Evolutionary conservation across 306 rosid species (phyloP).

Genomic region (Lathyrus oleraceus): DNA sequence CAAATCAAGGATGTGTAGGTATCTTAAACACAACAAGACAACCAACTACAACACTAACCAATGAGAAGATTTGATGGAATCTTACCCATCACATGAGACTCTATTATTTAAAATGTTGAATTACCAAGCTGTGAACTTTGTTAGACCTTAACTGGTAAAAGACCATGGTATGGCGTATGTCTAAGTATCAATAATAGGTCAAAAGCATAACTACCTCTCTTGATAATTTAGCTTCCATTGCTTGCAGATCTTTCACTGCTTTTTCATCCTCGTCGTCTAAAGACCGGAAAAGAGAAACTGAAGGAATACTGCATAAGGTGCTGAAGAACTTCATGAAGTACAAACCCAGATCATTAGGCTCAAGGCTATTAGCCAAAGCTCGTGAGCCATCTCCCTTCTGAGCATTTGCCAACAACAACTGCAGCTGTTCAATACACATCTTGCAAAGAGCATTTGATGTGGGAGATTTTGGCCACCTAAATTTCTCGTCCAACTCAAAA

Average conservation of each 20-base stretch:
- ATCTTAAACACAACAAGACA: background rate
- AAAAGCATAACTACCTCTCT: conserved; percentile 58
- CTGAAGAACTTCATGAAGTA: conserved; percentile 86
- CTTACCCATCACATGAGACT: background rate
- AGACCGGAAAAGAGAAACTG: conserved; percentile 75
- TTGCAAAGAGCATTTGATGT: conserved; percentile 80
- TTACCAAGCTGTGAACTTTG: background rate
- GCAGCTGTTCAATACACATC: conserved; percentile 91
- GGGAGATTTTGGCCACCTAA: conserved; percentile 92
- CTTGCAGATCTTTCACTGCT: conserved; percentile 67
- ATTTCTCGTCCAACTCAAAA: conserved; percentile 82
- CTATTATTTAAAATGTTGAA: background rate
- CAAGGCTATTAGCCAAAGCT: conserved; percentile 47
- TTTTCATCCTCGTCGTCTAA: conserved; percentile 68
- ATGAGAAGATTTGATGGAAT: background rate
- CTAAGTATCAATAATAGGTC: background rate
- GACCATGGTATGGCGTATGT: background rate
- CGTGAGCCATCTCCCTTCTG: conserved; percentile 76
- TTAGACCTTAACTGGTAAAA: background rate
- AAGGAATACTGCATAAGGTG: conserved; percentile 84
- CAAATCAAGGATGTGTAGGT: background rate
- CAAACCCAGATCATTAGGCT: conserved; percentile 77
- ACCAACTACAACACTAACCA: background rate
- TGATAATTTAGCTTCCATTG: conserved; percentile 57
- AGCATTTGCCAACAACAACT: conserved; percentile 69